Percentiles rank a stretch among this genome's conserved stretches.
These are phyloP conservation scores for Pyrenochaeta sp. DNA, from an alignment of 2,329 filamentous ascomycete genomes.

Conservation along the genomic window DNA sequence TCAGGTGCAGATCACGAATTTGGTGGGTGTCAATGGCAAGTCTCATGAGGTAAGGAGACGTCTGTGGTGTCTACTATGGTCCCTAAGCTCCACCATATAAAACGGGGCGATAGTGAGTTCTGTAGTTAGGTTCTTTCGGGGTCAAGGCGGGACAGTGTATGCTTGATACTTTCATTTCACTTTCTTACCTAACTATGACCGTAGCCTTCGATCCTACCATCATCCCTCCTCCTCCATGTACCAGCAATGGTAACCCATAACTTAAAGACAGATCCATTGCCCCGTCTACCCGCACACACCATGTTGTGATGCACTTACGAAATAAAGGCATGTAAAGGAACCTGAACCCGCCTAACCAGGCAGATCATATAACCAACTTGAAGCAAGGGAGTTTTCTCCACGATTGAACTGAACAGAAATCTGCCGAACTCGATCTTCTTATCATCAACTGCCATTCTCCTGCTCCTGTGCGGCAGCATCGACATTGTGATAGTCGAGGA, in stretches of 20 bases:
- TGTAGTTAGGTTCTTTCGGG: not conserved
- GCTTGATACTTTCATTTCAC: constrained; percentile 17
- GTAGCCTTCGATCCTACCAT: constrained; percentile 10
- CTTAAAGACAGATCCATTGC: constrained; percentile 17
- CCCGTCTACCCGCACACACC: constrained; percentile 25
- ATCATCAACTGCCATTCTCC: constrained; percentile 44
- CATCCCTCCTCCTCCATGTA: constrained; percentile 14
- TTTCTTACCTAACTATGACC: constrained; percentile 22
- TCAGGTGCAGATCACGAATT: too few species aligned
- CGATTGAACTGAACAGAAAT: constrained; percentile 15
- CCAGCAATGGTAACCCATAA: constrained; percentile 21
- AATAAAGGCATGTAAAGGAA: constrained; percentile 28
- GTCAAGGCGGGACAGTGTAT: constrained; percentile 3
- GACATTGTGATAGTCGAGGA: constrained; percentile 97
- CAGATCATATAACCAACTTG: constrained; percentile 20
- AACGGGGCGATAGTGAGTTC: too few species aligned
- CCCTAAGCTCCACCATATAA: too few species aligned
- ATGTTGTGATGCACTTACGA: constrained; percentile 17
- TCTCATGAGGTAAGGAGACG: too few species aligned
- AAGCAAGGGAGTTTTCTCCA: constrained; percentile 19
- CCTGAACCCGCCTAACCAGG: constrained; percentile 23
- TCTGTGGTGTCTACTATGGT: too few species aligned
- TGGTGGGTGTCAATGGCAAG: too few species aligned
- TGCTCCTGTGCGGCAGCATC: constrained; percentile 66
- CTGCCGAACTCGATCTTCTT: constrained; percentile 16